Evolutionary conservation across 768 basidiomycete genomes (phyloP).

Genomic region (Infundibulicybe gibba): DNA sequence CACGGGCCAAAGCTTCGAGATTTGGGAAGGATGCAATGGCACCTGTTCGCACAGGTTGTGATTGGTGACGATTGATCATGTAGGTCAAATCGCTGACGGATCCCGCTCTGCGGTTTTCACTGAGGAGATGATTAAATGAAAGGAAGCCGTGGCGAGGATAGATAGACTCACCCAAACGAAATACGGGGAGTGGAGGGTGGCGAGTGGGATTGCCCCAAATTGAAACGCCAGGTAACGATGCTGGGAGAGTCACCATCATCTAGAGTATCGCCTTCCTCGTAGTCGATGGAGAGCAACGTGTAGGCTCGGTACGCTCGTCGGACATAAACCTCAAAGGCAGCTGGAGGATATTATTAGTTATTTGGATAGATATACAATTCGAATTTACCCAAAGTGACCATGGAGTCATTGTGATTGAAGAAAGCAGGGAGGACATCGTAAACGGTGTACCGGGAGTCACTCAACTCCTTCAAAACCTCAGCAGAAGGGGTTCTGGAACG

Average conservation of each 20-base stretch:
- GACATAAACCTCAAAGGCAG: conserved; percentile 94
- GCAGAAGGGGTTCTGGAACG: conserved; percentile 70
- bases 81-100: conserved; percentile 97
- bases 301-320: conserved; percentile 96
- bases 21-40: conserved; percentile 90
- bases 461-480: conserved; percentile 88
- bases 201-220: conserved; percentile 83
- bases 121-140: conserved; percentile 17
- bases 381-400: conserved; percentile 74
- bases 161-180: conserved; percentile 36
- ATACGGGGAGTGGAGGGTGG: conserved; percentile 81
- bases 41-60: conserved; percentile 87
- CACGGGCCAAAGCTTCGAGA: conserved; percentile 59
- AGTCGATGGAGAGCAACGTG: conserved; percentile 85
- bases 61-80: conserved; percentile 81
- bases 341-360: conserved; percentile 29
- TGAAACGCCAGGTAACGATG: conserved; percentile 93
- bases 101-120: conserved; percentile 73
- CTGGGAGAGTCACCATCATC: conserved; percentile 82
- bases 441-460: conserved; percentile 94
- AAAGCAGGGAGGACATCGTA: conserved; percentile 96
- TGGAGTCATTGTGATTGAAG: conserved; percentile 83
- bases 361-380: background rate
- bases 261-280: conserved; percentile 85
- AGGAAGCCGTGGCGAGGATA: background rate